Conservation (phyloP, 2,329 filamentous ascomycete genomes). For the Diaporthe vaccinii region DNA sequence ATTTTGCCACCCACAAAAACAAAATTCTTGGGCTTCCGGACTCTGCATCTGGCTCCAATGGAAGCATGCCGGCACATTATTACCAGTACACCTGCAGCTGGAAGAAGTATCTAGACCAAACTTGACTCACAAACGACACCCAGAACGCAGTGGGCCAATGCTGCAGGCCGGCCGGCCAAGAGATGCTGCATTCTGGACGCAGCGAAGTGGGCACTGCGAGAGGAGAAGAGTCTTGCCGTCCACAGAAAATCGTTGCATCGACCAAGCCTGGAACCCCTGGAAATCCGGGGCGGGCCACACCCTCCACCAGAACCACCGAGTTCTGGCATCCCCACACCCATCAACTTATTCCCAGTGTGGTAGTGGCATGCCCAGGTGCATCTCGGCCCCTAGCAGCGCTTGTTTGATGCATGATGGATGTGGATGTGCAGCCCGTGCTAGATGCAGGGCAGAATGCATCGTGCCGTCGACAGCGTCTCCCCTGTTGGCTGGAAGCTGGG, state of each 20-base stretch:
- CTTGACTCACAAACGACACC: constrained; percentile 19
- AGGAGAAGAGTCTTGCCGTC: constrained; percentile 26
- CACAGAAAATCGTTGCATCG: constrained; percentile 5
- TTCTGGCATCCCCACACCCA: not conserved
- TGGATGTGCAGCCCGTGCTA: constrained; percentile 12
- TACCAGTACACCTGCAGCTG: constrained; percentile 1
- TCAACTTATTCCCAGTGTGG: constrained; percentile 23
- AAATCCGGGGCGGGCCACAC: constrained; percentile 35
- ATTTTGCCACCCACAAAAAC: constrained; percentile 35
- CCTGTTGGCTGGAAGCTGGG: constrained; percentile 39
- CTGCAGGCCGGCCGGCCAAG: constrained; percentile 1
- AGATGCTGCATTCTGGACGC: constrained; percentile 28
- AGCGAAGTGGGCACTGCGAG: constrained; percentile 14
- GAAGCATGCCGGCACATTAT: not conserved
- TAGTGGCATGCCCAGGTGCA: constrained; percentile 21
- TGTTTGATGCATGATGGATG: constrained; percentile 2
- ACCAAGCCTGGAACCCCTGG: constrained; percentile 19
- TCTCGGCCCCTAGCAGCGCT: constrained; percentile 28
- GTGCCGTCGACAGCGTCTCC: constrained; percentile 37
- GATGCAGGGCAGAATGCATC: constrained; percentile 28
- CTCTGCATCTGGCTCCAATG: constrained; percentile 23
- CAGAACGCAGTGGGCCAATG: not conserved
- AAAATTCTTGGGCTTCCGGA: constrained; percentile 2
- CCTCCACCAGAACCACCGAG: constrained; percentile 13
- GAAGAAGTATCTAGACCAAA: not conserved